Percentiles rank a stretch among this genome's conserved stretches.
These are phyloP conservation scores for Esteya vermicola DNA, from an alignment of 2,329 filamentous ascomycete species.

Conservation along the genomic window DNA sequence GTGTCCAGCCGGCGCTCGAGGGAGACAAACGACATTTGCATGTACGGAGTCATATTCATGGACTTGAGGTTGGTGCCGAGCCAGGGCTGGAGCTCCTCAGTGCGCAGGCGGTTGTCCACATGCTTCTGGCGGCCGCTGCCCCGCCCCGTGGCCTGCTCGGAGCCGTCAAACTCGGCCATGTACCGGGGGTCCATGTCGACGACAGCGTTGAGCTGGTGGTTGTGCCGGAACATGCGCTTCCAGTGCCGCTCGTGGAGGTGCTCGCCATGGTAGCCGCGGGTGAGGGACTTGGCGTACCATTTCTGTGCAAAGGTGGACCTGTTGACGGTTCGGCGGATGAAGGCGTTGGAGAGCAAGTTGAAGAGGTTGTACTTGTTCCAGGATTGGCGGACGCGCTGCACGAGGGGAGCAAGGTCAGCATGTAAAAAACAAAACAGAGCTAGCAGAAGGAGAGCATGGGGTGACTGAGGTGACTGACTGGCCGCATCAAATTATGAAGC, in stretches of 20 bases:
- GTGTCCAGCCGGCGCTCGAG: constrained; percentile 83
- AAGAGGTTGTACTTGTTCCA: constrained; percentile 98
- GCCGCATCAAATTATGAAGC: constrained; percentile 52
- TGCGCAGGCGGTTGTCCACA: neutral
- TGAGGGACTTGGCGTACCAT: constrained; percentile 76
- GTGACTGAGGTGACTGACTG: constrained; percentile 31
- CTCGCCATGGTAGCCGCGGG: constrained; percentile 86
- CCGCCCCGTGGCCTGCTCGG: constrained; percentile 67
- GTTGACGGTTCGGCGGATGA: constrained; percentile 22
- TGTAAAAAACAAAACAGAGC: no score
- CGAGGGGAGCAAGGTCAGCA: constrained; percentile 1
- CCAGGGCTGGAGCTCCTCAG: constrained; percentile 2
- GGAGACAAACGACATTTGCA: constrained; percentile 91
- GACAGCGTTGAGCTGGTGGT: constrained; percentile 63
- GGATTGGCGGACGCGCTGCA: constrained; percentile 80
- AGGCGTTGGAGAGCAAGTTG: constrained; percentile 52
- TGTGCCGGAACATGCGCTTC: constrained; percentile 91
- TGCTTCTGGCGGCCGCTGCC: constrained; percentile 63
- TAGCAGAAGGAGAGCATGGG: neutral
- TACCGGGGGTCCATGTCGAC: constrained; percentile 73
- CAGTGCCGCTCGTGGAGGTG: constrained; percentile 87
- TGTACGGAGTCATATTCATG: constrained; percentile 59
- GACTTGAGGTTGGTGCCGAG: constrained; percentile 15
- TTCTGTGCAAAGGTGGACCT: constrained; percentile 95
- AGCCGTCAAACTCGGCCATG: constrained; percentile 69